phyloP scores from a whole-genome alignment of 164 flowering plant species.

The Piper betle region DNA sequence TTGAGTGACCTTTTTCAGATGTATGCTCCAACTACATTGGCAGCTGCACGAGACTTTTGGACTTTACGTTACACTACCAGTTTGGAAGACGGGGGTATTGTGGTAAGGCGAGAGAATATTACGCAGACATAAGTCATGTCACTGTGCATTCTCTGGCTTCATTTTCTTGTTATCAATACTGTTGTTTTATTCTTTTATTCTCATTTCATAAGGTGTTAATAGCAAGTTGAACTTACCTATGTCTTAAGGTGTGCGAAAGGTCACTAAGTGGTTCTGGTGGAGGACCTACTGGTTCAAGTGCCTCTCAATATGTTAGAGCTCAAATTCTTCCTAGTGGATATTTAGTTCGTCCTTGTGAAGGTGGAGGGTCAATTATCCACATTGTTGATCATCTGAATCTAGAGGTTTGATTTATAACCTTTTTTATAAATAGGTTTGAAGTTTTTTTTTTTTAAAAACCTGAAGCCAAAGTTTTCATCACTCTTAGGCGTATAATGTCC shows the following conservation, averaged over 20 bases:
- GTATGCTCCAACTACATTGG: conserved; percentile 87
- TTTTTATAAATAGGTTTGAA: background rate
- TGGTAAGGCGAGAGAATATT: conserved; percentile 36
- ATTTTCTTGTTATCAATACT: background rate
- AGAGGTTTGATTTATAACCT: conserved; percentile 32
- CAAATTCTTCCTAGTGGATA: conserved; percentile 93
- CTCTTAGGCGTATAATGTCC: conserved; percentile 75
- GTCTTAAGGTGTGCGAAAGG: conserved; percentile 72
- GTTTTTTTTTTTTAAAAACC: background rate
- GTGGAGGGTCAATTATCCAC: conserved; percentile 90
- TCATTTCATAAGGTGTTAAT: too few relatives aligned
- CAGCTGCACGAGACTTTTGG: conserved; percentile 95
- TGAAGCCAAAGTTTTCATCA: background rate
- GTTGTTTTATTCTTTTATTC: too few relatives aligned
- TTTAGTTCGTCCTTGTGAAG: conserved; percentile 83
- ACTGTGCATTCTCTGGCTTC: background rate
- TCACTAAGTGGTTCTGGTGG: conserved; percentile 81
- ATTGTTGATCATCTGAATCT: conserved; percentile 91
- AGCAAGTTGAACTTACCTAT: background rate
- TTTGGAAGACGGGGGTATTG: conserved; percentile 84
- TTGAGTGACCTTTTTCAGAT: conserved; percentile 22
- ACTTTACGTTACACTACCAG: conserved; percentile 77
- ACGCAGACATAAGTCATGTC: background rate
- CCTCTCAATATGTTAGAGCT: conserved; percentile 75
- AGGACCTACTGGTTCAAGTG: conserved; percentile 55